Evolutionary conservation across 495 filamentous ascomycete species (phyloP).

Genomic region (Penicillium riverlandense): DNA sequence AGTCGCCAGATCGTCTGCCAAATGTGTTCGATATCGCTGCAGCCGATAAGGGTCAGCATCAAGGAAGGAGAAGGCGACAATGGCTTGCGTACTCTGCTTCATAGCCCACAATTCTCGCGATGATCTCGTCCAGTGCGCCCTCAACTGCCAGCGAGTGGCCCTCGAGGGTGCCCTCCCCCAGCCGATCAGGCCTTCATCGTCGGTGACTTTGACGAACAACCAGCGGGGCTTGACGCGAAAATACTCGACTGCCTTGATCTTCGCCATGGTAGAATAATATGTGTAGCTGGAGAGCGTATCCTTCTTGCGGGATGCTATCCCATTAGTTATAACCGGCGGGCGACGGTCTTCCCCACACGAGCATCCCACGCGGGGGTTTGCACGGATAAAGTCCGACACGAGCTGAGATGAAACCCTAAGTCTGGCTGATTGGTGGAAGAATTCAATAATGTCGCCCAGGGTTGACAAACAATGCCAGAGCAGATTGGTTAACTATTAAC

Average conservation of each 20-base stretch:
- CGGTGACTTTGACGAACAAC: slow-evolving; percentile 75
- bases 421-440: not conserved
- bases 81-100: slow-evolving; percentile 60
- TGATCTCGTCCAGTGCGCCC: slow-evolving; percentile 65
- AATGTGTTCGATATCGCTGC: slow-evolving; percentile 73
- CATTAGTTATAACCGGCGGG: not conserved
- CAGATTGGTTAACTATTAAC: too few species aligned
- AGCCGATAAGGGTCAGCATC: not conserved
- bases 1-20: slow-evolving; percentile 69
- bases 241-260: slow-evolving; percentile 67
- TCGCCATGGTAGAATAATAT: slow-evolving; percentile 42
- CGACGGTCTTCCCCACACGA: too few species aligned
- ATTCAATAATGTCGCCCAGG: slow-evolving; percentile 10
- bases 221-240: slow-evolving; percentile 73
- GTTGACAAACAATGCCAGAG: slow-evolving; percentile 22
- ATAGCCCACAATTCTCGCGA: slow-evolving; percentile 55
- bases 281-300: too few species aligned
- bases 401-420: not conserved
- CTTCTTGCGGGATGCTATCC: too few species aligned
- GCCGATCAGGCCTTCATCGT: slow-evolving; percentile 56
- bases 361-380: slow-evolving; percentile 5
- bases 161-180: slow-evolving; percentile 77
- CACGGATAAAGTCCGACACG: not conserved
- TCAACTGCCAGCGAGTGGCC: slow-evolving; percentile 76
- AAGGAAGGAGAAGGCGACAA: not conserved